These are phyloP conservation scores for Vaccinium myrtillus DNA, from an alignment of 148 eudicot species.

Conservation along the genomic window DNA sequence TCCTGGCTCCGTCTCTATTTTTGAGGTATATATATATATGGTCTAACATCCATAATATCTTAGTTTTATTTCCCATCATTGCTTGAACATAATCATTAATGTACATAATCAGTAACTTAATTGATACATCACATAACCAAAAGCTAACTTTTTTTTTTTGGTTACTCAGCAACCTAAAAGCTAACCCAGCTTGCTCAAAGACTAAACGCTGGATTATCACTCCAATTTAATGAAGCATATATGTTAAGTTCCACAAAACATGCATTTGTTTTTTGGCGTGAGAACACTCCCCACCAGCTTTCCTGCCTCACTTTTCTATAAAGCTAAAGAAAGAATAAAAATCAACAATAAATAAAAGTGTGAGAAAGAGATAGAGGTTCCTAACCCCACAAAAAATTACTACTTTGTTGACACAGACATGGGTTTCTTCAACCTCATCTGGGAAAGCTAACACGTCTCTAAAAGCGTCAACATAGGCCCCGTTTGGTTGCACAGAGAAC, in stretches of 20 bases:
- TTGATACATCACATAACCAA: too few species aligned
- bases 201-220: background rate
- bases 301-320: conserved; percentile 49
- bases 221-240: conserved; percentile 26
- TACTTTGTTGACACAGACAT: conserved; percentile 35
- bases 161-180: background rate
- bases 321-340: conserved; percentile 47
- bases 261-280: conserved; percentile 30
- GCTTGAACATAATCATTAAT: too few species aligned
- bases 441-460: conserved; percentile 36
- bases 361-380: conserved; percentile 20
- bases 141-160: too few species aligned
- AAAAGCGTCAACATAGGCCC: conserved; percentile 30
- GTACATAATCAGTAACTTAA: background rate
- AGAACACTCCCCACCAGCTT: conserved; percentile 43
- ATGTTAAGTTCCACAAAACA: conserved; percentile 16
- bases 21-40: too few species aligned
- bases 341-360: conserved; percentile 33
- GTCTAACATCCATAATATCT: too few species aligned
- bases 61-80: too few species aligned
- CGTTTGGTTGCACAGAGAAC: conserved; percentile 32
- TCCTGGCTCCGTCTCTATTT: too few species aligned
- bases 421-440: conserved; percentile 44
- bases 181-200: background rate
- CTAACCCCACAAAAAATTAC: conserved; percentile 28